Evolutionary conservation across 176 grass and related monocot genomes (phyloP).

Genomic region (Ensete ventricosum): DNA sequence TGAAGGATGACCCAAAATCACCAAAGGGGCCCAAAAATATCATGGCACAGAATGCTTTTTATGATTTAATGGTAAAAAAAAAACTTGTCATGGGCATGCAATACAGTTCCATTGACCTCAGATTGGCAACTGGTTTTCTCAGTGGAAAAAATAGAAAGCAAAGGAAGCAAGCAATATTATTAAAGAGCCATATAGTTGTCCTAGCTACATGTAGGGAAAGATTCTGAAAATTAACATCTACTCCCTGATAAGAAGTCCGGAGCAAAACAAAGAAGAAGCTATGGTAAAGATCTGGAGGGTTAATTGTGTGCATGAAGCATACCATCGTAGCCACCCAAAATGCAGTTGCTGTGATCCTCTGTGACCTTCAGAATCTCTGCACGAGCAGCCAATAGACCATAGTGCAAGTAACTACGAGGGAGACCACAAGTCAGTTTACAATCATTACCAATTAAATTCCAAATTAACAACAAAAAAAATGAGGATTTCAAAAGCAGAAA

Average conservation of each 20-base stretch:
- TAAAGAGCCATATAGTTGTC: too few relatives aligned
- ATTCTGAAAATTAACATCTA: background rate
- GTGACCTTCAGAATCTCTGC: constrained; percentile 75
- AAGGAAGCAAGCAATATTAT: too few relatives aligned
- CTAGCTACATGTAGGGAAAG: too few relatives aligned
- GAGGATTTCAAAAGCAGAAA: background rate
- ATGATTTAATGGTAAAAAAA: too few relatives aligned
- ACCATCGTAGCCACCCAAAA: constrained; percentile 29
- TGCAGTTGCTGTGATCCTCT: constrained; percentile 40
- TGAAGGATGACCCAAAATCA: too few relatives aligned
- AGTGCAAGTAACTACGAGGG: constrained; percentile 75
- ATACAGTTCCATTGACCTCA: too few relatives aligned
- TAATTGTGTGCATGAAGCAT: background rate
- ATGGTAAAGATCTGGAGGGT: background rate
- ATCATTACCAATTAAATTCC: background rate
- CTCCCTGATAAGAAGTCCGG: background rate
- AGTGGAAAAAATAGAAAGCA: too few relatives aligned
- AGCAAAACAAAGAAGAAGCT: background rate
- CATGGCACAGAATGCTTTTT: too few relatives aligned
- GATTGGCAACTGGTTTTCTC: too few relatives aligned
- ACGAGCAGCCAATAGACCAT: constrained; percentile 90
- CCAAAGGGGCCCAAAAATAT: too few relatives aligned
- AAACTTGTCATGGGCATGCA: too few relatives aligned
- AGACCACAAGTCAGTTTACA: background rate
- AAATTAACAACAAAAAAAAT: background rate